phyloP scores from a whole-genome alignment of 2,329 filamentous ascomycete genomes.

The Penicillium nordicum region DNA sequence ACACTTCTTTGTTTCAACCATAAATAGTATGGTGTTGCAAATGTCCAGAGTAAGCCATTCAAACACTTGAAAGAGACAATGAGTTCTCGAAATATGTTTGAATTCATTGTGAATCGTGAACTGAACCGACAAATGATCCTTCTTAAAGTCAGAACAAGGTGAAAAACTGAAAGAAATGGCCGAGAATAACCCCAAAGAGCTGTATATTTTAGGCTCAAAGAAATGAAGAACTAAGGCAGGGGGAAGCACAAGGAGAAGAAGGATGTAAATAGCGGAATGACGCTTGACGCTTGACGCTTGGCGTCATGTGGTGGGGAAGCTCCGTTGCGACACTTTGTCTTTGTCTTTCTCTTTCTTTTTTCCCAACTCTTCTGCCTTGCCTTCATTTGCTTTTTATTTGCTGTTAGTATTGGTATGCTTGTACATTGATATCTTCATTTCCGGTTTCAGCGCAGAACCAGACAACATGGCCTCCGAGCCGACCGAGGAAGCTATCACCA shows the following conservation, averaged over 20 bases:
- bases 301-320: slow-evolving; percentile 29
- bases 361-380: neutral
- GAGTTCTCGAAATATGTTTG: neutral
- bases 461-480: slow-evolving; percentile 37
- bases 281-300: slow-evolving; percentile 23
- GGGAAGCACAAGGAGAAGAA: neutral
- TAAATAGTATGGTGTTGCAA: neutral
- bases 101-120: neutral
- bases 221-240: neutral
- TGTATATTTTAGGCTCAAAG: neutral
- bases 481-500: slow-evolving; percentile 40
- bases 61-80: neutral
- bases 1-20: neutral
- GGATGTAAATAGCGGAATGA: slow-evolving; percentile 2
- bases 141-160: neutral
- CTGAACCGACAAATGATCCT: neutral
- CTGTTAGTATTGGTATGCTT: neutral
- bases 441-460: neutral
- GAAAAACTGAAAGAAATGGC: neutral
- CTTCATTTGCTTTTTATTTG: slow-evolving; percentile 1
- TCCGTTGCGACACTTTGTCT: slow-evolving; percentile 7
- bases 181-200: neutral
- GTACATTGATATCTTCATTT: neutral
- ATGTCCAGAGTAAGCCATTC: neutral
- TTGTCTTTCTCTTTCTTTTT: neutral